These are phyloP conservation scores for Tricholoma flavovirens DNA, from an alignment of 768 basidiomycete genomes.

Conservation along the genomic window DNA sequence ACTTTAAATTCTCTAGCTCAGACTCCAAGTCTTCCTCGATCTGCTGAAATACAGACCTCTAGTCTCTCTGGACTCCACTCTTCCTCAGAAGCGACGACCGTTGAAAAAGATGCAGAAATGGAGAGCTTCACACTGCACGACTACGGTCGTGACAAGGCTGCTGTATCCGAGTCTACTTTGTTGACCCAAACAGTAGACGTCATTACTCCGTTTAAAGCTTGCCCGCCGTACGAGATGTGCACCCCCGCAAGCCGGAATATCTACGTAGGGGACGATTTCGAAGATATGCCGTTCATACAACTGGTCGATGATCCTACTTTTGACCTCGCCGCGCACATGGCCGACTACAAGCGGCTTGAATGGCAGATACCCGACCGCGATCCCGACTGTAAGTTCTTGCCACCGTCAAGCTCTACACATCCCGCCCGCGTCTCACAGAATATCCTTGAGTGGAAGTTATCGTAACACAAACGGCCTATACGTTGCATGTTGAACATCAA, in stretches of 20 bases:
- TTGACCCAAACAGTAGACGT: conserved; percentile 7
- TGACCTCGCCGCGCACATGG: conserved; percentile 30
- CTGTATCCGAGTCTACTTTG: conserved; percentile 9
- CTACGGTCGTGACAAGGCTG: conserved; percentile 4
- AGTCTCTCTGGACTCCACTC: not conserved
- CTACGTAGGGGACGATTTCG: conserved; percentile 52
- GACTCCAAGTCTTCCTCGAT: not conserved
- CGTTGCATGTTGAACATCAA: conserved; percentile 31
- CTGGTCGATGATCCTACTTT: conserved; percentile 58
- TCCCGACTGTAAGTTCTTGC: conserved; percentile 30
- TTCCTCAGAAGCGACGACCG: not conserved
- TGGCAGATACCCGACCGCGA: conserved; percentile 40
- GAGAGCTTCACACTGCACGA: conserved; percentile 14
- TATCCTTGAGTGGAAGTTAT: conserved; percentile 41
- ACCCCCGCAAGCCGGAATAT: conserved; percentile 43
- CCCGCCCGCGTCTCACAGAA: not conserved
- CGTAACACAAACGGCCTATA: conserved; percentile 39
- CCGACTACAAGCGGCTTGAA: conserved; percentile 37
- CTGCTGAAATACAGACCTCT: not conserved
- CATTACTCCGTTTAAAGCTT: conserved; percentile 14
- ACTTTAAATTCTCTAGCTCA: conserved; percentile 14
- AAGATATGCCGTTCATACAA: conserved; percentile 54
- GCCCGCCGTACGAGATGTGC: conserved; percentile 51
- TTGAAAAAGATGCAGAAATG: not conserved
- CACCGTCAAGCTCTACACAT: not conserved